A percentile compares a stretch with the other conserved stretches of the same genome.
Conservation (phyloP, 257 asterid species). For the Eucommia ulmoides region DNA sequence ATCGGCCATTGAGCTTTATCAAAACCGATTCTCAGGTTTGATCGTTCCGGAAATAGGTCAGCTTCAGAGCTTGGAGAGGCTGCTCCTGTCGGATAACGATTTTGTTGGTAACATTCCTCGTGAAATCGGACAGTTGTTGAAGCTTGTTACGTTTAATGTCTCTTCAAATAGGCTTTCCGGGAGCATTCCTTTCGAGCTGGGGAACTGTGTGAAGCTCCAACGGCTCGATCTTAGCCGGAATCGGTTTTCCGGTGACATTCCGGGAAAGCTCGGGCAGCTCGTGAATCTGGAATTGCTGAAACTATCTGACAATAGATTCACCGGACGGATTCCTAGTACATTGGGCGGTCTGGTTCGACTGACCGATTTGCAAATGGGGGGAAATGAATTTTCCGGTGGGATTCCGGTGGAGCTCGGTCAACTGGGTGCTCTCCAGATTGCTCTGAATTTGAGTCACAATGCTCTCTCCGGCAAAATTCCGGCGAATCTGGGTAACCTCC, state of each 20-base stretch:
- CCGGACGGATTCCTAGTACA: conserved; percentile 48
- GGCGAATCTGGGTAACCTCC: conserved; percentile 46
- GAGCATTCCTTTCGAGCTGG: conserved; percentile 54
- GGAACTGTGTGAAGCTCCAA: conserved; percentile 60
- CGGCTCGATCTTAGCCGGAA: conserved; percentile 80
- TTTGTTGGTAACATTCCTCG: conserved; percentile 63
- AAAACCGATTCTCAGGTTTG: conserved; percentile 58
- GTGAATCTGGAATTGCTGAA: conserved; percentile 67
- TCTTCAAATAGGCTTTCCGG: conserved; percentile 58
- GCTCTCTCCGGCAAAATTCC: conserved; percentile 56
- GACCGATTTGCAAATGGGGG: conserved; percentile 79
- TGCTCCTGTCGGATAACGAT: conserved; percentile 50
- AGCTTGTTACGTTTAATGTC: conserved; percentile 70
- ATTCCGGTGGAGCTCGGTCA: conserved; percentile 67
- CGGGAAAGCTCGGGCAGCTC: conserved; percentile 47
- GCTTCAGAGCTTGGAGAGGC: conserved; percentile 51
- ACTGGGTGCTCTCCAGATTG: conserved; percentile 63
- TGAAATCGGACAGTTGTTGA: conserved; percentile 61
- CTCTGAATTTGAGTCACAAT: conserved; percentile 65
- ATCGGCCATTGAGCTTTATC: conserved; percentile 68
- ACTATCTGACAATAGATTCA: conserved; percentile 54
- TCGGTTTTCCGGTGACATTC: conserved; percentile 42
- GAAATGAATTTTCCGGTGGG: conserved; percentile 50
- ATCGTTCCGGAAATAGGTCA: conserved; percentile 57
- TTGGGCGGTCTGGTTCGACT: conserved; percentile 56